Evolutionary conservation across 805 yeast genomes (phyloP).

Genomic region (Metschnikowia lochheadii): DNA sequence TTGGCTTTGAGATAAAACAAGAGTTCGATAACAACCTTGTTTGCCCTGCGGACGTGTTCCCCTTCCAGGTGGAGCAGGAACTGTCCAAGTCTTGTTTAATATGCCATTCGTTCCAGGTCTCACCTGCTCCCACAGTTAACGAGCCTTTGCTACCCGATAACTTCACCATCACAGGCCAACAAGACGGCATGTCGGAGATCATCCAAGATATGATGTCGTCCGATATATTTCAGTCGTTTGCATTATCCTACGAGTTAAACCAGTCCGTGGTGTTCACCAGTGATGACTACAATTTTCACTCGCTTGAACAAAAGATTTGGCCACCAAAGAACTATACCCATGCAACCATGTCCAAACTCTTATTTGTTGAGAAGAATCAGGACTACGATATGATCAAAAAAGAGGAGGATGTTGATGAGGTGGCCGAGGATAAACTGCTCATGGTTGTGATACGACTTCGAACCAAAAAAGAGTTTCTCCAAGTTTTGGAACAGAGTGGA

Average conservation of each 20-base stretch:
- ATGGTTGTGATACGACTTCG: conserved; percentile 7
- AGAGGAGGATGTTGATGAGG: neutral
- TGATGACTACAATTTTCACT: neutral
- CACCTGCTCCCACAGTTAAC: neutral
- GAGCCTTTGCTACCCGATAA: conserved; percentile 1
- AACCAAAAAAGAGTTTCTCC: conserved; percentile 1
- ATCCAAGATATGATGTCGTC: neutral
- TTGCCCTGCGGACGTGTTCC: conserved; percentile 2
- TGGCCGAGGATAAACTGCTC: neutral
- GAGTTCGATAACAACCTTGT: neutral
- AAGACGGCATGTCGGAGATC: neutral
- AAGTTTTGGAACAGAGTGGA: conserved; percentile 10
- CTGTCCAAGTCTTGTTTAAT: neutral
- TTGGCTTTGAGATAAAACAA: neutral
- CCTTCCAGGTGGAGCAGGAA: neutral
- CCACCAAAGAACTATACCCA: neutral
- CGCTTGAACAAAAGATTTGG: neutral
- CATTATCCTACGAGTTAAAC: neutral
- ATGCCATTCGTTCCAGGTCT: neutral
- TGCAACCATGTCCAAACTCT: neutral
- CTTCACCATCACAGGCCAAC: neutral
- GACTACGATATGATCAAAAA: too few relatives aligned
- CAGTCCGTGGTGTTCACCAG: neutral
- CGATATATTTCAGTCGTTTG: neutral
- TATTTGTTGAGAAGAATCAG: neutral